phyloP scores from a whole-genome alignment of 441 rosid species.

The Bruguiera hainesii region DNA sequence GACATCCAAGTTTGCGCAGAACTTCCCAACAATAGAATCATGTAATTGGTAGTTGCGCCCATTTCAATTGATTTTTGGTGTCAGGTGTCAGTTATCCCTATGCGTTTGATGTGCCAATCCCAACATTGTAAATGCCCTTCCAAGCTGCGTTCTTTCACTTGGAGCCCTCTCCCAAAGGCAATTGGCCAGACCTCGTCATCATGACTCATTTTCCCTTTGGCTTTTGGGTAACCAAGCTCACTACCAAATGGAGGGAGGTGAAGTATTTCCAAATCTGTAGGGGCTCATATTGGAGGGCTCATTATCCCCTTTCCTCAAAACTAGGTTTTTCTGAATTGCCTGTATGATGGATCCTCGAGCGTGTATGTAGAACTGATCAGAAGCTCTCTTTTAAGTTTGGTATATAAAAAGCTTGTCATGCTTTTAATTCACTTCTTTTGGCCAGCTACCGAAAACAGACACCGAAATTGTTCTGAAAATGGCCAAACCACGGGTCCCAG shows the following conservation, averaged over 20 bases:
- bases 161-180: slow-evolving; percentile 25
- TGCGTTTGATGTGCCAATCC: slow-evolving; percentile 11
- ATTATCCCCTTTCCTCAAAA: slow-evolving; percentile 10
- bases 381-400: slow-evolving; percentile 24
- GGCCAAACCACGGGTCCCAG: slow-evolving; percentile 25
- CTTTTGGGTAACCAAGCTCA: slow-evolving; percentile 20
- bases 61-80: not conserved
- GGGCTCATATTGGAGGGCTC: slow-evolving; percentile 26
- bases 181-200: slow-evolving; percentile 27
- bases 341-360: slow-evolving; percentile 20
- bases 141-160: slow-evolving; percentile 26
- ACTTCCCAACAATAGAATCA: not conserved
- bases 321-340: slow-evolving; percentile 16
- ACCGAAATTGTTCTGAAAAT: slow-evolving; percentile 16
- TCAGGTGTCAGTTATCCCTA: slow-evolving; percentile 6
- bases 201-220: slow-evolving; percentile 11
- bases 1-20: not conserved
- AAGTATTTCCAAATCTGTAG: slow-evolving; percentile 26
- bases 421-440: not conserved
- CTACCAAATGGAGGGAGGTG: slow-evolving; percentile 24
- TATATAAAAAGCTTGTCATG: not conserved
- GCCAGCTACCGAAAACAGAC: not conserved
- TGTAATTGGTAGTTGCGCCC: not conserved
- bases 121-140: slow-evolving; percentile 12
- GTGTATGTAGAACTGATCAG: slow-evolving; percentile 28